Evolutionary conservation across 2,329 filamentous ascomycete genomes (phyloP), one percentile per base, ranked within the genome.

Genomic region (Colletotrichum tropicicola): DNA sequence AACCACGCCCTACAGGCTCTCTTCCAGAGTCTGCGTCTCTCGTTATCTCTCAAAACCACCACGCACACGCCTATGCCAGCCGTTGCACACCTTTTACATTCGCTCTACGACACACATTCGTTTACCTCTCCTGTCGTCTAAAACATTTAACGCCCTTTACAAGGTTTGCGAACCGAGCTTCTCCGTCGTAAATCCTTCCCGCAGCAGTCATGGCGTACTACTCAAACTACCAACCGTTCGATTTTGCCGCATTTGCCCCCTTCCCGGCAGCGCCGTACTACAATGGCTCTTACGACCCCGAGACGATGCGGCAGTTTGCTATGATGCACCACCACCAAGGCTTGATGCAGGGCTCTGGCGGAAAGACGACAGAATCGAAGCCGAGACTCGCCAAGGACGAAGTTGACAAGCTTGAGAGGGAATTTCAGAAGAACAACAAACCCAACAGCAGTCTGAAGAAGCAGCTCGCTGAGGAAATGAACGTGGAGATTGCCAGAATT

Each of bases 371-470:
- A 57, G 80, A 85, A 68, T 81, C 84, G 12, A 86, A 86, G 70
- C 83, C 84, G 21, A 78, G 84, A 30, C 77, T 88, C 28, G 85
- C 85, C 59, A 88, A 87, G 72, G 85, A 87, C 53, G 85, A 88
- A 72, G 86, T 88, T 8, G 85, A 87, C 67, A 73, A 86, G 49
- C 77, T 90, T 28, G 88, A 90, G 71, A 80, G 82, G 32, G 86
- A 89, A 72, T 90, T 90, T 69, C 81, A 85, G 66, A 87, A 87
- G 73, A 90, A 90, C 73, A 85, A 86, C 68, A 90, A 90, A 75
- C 88, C 88, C 9, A 88, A 85, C 55, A 89, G 86, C 74, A 87
- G 82, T 61, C 81, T 82, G 30, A 90, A 90, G 74, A 87, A 87
- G 68, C 82, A 84, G 54, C 80, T 89, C 51, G 88, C 88, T 4